A percentile compares a stretch with the other conserved stretches of the same genome.
These are phyloP conservation scores for Acanthochlamys bracteata DNA, from an alignment of 106 monocot species.

Conservation along the genomic window DNA sequence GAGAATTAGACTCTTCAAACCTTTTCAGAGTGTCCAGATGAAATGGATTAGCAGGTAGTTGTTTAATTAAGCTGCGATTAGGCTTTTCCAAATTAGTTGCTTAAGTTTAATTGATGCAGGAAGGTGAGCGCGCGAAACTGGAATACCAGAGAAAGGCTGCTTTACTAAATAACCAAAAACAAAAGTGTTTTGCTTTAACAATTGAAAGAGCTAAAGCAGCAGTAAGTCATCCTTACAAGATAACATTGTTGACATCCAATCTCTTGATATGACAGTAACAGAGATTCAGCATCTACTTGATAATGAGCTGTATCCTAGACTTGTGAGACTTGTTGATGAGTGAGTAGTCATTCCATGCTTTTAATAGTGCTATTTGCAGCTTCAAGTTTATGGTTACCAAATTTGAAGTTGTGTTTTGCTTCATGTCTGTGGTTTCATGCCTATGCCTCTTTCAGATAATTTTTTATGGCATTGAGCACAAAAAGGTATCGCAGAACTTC, in stretches of 20 bases:
- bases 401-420: background rate
- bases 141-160: conserved; percentile 78
- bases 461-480: no score
- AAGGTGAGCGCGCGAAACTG: conserved; percentile 74
- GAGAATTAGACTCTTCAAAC: no score
- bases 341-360: conserved; percentile 18
- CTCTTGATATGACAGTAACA: conserved; percentile 88
- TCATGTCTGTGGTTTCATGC: background rate
- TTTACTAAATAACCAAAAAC: conserved; percentile 66
- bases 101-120: conserved; percentile 28
- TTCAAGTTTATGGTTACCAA: background rate
- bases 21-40: no score
- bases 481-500: no score
- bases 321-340: conserved; percentile 68
- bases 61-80: no score
- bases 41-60: no score
- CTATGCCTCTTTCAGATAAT: no score
- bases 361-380: background rate
- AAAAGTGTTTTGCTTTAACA: conserved; percentile 47
- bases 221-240: conserved; percentile 85
- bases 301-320: conserved; percentile 60
- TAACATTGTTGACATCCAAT: conserved; percentile 93
- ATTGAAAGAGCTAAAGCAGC: conserved; percentile 65
- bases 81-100: background rate
- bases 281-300: conserved; percentile 87